Base-by-base conservation (phyloP, 495 filamentous ascomycete species). In the Penicillium bovifimosum region DNA sequence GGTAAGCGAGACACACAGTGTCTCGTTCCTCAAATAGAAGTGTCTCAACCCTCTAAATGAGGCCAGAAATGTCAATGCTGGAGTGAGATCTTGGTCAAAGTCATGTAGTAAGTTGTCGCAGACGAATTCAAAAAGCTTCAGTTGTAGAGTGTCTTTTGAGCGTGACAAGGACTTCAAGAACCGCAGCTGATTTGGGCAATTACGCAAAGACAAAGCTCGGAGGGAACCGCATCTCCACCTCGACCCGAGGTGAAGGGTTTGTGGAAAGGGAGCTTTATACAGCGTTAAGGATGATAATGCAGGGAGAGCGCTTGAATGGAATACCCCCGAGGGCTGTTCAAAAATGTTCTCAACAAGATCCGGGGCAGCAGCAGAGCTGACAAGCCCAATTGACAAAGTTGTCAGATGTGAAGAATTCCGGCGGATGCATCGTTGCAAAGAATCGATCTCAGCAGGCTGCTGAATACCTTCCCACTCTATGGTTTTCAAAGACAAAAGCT, bases 381-480 rank as follows among this genome's bases (percentile, higher is more conserved):
- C 36, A 26, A 54, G 43, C 18, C 42, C 43, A 33, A 59, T 34
- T 9, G 52, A 50, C 2, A 59, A 32, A 14, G 2, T 20, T 16
- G 11, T 27, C 8, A 59, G 29, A 2, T 52, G 52, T 17, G 11
- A 2, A n/a, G 20, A 13, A 34, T 59, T 59, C 10, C 29, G 41
- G 8, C 18, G 47, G 20, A 54, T 47, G 39, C 47, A 54, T 35
- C 10, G 24, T 41, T 26, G 29, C 16, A 55, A 28, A 17, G 41
- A 36, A 7, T 59, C 38, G 28, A 54, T 1, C 31, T 58, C 55
- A 10, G 24, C 18, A 13, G 39, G 41, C 16, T 58, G 55, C 28
- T 51, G 51, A 20, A 58, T 46, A 10, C 55, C 55, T 17, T 58
- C 51, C 55, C 55, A 58, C 34, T 20, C 24, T 24, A 59, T 10